A percentile compares a stretch with the other conserved stretches of the same genome.
Conservation (phyloP, 2,329 filamentous ascomycete species). For the Colletotrichum magnum region DNA sequence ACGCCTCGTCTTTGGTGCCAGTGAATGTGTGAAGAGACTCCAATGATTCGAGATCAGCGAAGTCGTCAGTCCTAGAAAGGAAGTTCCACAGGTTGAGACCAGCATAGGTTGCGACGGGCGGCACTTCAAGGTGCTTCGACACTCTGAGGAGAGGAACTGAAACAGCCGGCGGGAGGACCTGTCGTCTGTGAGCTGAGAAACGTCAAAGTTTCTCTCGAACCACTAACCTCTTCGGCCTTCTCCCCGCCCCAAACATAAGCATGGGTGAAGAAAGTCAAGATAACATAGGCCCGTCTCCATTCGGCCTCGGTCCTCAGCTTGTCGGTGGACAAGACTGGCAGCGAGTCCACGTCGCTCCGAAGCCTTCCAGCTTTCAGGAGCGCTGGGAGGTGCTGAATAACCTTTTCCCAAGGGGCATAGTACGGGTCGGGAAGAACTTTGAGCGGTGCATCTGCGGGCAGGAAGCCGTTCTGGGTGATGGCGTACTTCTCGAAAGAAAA, state of each 20-base stretch:
- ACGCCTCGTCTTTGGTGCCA: slow-evolving; percentile 89
- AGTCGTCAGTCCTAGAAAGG: slow-evolving; percentile 66
- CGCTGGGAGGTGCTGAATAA: slow-evolving; percentile 76
- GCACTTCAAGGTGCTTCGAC: slow-evolving; percentile 82
- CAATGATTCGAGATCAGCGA: slow-evolving; percentile 78
- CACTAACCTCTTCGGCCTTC: slow-evolving; percentile 76
- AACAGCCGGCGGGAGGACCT: slow-evolving; percentile 80
- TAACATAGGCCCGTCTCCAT: slow-evolving; percentile 85
- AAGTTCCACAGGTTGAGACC: slow-evolving; percentile 94
- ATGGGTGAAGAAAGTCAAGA: slow-evolving; percentile 85
- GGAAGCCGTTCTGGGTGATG: slow-evolving; percentile 77
- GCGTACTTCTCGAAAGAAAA: slow-evolving; percentile 51
- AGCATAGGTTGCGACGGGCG: slow-evolving; percentile 92
- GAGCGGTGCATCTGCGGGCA: slow-evolving; percentile 79
- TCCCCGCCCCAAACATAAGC: slow-evolving; percentile 92
- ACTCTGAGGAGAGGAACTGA: slow-evolving; percentile 82
- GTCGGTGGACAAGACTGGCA: slow-evolving; percentile 80
- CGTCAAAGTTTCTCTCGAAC: neutral
- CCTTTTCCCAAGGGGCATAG: slow-evolving; percentile 84
- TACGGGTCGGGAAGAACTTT: slow-evolving; percentile 76
- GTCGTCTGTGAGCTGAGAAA: neutral
- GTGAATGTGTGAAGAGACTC: slow-evolving; percentile 86
- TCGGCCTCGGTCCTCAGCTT: slow-evolving; percentile 75
- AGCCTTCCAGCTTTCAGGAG: slow-evolving; percentile 76
- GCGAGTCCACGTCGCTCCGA: slow-evolving; percentile 71